Base-by-base conservation (phyloP, 192 early-diverging fungal species). In the Diversispora eburnea region DNA sequence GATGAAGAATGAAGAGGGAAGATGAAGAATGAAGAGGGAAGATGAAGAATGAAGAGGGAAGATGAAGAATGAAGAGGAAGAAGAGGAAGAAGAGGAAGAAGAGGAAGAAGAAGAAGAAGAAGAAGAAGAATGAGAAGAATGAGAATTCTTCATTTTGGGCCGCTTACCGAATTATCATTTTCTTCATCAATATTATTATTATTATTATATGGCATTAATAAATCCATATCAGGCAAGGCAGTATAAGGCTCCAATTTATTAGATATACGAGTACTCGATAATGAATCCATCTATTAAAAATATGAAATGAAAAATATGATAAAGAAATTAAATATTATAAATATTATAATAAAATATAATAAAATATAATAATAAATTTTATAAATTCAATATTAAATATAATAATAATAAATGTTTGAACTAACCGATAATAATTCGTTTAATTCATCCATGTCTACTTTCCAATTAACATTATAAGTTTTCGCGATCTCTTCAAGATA, bases 401-500 rank as follows among this genome's bases (percentile, higher is more conserved):
- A n/a, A 42, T 4, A 15, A 7, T 22, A 57, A 68, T 41, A 52
- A 75, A 74, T 33, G 25, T 33, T 33, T 33, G 25, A 5, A 75
- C 77, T 76, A 25, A 78, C 81, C 49, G 72, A 72, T 17, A 82
- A 56, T 22, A 85, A 75, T 65, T 79, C 64, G 41, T 85, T 79
- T 62, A 42, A 8, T 25, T 77, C 73, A 4, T 84, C 80, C 42
- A 78, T 79, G 42, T 85, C 77, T 0, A 88, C 80, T 5, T 82
- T 83, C 90, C 91, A 98, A 9, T 78, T 66, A 3, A 96, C 87
- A 61, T 88, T 87, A 73, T 92, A 95, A 0, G 90, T 82, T 55
- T 83, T 88, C 42, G 96, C 94, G 76, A 98, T 96, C 72, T 93
- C 91, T 70, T 91, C 91, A 49, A 98, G 77, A 75, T 98, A 98